Conservation (phyloP, 495 filamentous ascomycete species). For the Sporormia fimetaria region DNA sequence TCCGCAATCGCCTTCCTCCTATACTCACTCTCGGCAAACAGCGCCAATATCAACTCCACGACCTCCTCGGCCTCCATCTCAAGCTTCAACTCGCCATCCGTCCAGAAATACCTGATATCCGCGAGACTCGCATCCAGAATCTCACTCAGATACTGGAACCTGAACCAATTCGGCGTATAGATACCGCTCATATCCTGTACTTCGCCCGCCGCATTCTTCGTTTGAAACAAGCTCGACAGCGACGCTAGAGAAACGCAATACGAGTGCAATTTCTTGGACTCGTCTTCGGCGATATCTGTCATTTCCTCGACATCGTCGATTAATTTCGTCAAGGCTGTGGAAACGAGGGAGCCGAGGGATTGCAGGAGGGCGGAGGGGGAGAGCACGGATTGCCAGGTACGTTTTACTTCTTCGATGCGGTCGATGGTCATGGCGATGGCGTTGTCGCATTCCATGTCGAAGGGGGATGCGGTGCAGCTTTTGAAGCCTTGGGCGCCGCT, state of each 20-base stretch:
- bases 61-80: slow-evolving; percentile 79
- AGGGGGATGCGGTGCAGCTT: slow-evolving; percentile 50
- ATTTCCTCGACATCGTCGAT: slow-evolving; percentile 80
- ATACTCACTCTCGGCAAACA: slow-evolving; percentile 81
- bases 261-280: slow-evolving; percentile 64
- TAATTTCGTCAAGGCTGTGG: slow-evolving; percentile 69
- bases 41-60: slow-evolving; percentile 70
- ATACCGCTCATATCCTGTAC: slow-evolving; percentile 49
- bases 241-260: slow-evolving; percentile 61
- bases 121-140: slow-evolving; percentile 81
- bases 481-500: slow-evolving; percentile 60
- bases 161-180: slow-evolving; percentile 75
- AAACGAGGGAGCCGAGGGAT: slow-evolving; percentile 68
- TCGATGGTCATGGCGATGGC: slow-evolving; percentile 58
- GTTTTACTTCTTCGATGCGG: slow-evolving; percentile 56
- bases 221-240: slow-evolving; percentile 66
- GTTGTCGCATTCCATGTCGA: slow-evolving; percentile 53
- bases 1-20: slow-evolving; percentile 66
- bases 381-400: slow-evolving; percentile 69
- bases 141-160: slow-evolving; percentile 78
- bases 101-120: slow-evolving; percentile 82
- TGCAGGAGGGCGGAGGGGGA: slow-evolving; percentile 74
- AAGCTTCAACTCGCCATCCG: slow-evolving; percentile 69
- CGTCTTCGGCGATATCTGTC: slow-evolving; percentile 71
- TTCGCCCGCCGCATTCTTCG: slow-evolving; percentile 36